Conservation (phyloP, 2,329 filamentous ascomycete species). For the Curvularia sp. region DNA sequence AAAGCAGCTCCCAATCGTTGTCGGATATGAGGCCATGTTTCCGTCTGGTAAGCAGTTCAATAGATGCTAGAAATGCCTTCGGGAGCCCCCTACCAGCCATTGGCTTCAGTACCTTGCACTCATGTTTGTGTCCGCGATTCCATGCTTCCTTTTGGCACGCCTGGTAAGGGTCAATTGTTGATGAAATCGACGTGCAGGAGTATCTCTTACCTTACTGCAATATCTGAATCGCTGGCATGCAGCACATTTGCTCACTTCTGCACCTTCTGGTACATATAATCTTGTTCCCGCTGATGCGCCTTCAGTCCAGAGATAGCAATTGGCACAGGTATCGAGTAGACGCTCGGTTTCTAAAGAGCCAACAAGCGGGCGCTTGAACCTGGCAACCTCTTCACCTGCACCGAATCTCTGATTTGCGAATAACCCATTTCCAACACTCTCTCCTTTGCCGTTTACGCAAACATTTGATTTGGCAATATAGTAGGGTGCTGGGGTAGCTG, state of each 20-base stretch:
- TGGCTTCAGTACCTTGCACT: constrained; percentile 62
- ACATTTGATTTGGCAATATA: constrained; percentile 34
- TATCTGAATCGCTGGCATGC: constrained; percentile 66
- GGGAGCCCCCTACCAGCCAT: constrained; percentile 58
- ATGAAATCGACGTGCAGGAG: not conserved
- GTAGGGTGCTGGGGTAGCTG: constrained; percentile 19
- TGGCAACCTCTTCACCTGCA: constrained; percentile 59
- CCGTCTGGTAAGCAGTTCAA: constrained; percentile 61
- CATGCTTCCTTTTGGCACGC: constrained; percentile 66
- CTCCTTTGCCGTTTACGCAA: constrained; percentile 30
- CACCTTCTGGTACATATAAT: constrained; percentile 43
- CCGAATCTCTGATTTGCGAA: constrained; percentile 61
- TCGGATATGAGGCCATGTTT: constrained; percentile 49
- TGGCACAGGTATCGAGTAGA: constrained; percentile 64
- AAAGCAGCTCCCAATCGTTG: constrained; percentile 55
- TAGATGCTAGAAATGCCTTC: constrained; percentile 62
- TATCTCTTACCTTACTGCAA: constrained; percentile 62
- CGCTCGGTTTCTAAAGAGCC: constrained; percentile 61
- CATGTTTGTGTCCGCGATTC: constrained; percentile 65
- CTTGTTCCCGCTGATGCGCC: constrained; percentile 42
- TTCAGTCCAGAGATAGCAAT: constrained; percentile 60
- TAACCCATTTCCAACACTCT: constrained; percentile 59
- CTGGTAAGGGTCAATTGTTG: constrained; percentile 45
- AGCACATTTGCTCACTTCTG: constrained; percentile 61
- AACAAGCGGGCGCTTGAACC: constrained; percentile 61